Evolutionary conservation across 306 rosid genomes (phyloP).

Genomic region (Crotalaria pallida): DNA sequence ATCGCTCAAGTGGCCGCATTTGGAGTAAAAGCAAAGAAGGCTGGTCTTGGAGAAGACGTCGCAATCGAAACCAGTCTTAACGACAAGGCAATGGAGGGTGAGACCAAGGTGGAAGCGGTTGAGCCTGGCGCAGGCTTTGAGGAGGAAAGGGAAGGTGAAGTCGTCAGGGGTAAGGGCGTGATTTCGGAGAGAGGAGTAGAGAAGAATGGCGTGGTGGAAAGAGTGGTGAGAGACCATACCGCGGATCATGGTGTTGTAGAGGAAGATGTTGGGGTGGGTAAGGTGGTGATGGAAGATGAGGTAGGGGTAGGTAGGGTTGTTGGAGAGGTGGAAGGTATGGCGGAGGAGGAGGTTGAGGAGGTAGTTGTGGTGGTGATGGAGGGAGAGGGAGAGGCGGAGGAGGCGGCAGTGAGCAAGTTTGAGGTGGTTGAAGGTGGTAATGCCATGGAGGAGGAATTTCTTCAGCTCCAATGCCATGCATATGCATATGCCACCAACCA

Average conservation of each 20-base stretch:
- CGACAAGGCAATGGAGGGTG: constrained; percentile 44
- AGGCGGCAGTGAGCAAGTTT: constrained; percentile 50
- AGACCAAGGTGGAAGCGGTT: constrained; percentile 33
- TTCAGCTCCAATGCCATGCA: constrained; percentile 38
- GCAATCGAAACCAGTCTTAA: constrained; percentile 47
- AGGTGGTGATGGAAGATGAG: constrained; percentile 42
- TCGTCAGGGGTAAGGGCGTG: constrained; percentile 30
- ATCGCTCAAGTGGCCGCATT: constrained; percentile 31
- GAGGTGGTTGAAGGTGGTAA: constrained; percentile 45
- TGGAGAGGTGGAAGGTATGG: constrained; percentile 23
- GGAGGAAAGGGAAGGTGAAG: constrained; percentile 58
- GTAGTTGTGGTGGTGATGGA: constrained; percentile 45
- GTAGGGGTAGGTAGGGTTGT: constrained; percentile 29
- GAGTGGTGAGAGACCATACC: constrained; percentile 50
- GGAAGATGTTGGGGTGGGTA: constrained; percentile 35
- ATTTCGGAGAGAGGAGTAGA: constrained; percentile 41
- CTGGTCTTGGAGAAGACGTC: constrained; percentile 63
- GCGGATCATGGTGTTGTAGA: constrained; percentile 62
- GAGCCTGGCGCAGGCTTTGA: constrained; percentile 59
- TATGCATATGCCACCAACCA: too few species aligned
- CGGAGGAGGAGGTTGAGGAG: constrained; percentile 49
- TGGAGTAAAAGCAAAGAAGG: constrained; percentile 41
- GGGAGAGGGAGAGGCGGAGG: constrained; percentile 47
- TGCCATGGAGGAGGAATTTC: constrained; percentile 32
- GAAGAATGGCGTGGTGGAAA: constrained; percentile 34